Evolutionary conservation across 2,329 filamentous ascomycete genomes (phyloP), one percentile per base, ranked within the genome.

Genomic region (Didymella segeticola): DNA sequence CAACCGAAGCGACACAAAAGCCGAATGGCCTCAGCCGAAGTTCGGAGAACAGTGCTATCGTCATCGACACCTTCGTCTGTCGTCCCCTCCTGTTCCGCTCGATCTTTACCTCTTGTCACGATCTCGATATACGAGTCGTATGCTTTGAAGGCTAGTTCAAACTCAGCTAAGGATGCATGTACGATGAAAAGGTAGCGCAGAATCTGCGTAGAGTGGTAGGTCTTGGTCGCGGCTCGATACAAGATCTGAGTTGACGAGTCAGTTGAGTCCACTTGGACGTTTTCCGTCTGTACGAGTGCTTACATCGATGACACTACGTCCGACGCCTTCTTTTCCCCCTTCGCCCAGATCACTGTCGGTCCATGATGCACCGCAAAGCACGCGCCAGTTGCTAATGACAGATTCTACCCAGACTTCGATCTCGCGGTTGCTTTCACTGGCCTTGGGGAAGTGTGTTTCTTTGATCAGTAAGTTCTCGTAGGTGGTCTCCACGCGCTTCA

Each of bases 71-170:
- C 86, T 15, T 83, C 80, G 64, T 93, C 89, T 6, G 77, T 70
- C 61, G 91, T 84, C 2, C 90, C 82, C 20, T 79, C 79, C 76
- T 96, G 96, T 64, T 90, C 86, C 3, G 91, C 86, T 33, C 93
- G 85, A 17, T 91, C 90, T 75, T 93, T 96, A 51, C 89, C 91
- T 69, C 89, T 89, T 57, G 88, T 89, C 49, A 96, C 85, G 60
- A 99, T 90, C 48, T 96, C 90, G 30, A 96, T 80, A 73, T 98
- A 99, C 0, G 93, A 93, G 71, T 96, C 89, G 58, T 97, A 90
- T 0, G 95, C 90, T 69, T 92, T 92, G 72, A 96, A 87, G 1
- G 93, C 93, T 42, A 98, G 79, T 50, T 96, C 91, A 62, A 97
- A 98, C 64, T 99, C 93, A 8, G 92, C 91, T 15, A 97, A 81